phyloP scores from a whole-genome alignment of 2,329 filamentous ascomycete genomes.

The Apiospora kogelbergensis region DNA sequence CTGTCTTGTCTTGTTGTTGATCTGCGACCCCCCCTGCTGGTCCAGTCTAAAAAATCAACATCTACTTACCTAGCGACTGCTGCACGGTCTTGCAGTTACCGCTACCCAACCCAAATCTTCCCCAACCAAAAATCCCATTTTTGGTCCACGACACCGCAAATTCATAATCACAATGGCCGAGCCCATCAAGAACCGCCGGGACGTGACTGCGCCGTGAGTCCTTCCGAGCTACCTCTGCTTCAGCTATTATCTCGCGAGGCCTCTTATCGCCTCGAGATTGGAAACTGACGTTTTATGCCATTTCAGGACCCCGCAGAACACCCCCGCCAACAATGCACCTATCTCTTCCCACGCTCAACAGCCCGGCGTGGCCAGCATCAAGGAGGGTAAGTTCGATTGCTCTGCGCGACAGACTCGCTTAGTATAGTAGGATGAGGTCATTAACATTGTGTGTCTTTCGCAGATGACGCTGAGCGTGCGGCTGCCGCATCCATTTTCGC shows the following conservation, averaged over 20 bases:
- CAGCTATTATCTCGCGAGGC: background rate
- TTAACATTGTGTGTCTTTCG: constrained; percentile 22
- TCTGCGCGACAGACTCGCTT: background rate
- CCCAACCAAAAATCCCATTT: constrained; percentile 21
- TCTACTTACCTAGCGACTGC: constrained; percentile 6
- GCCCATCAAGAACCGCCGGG: constrained; percentile 64
- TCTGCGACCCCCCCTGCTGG: constrained; percentile 3
- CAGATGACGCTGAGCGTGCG: constrained; percentile 82
- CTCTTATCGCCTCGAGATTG: background rate
- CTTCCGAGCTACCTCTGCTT: constrained; percentile 11
- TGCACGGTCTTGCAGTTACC: constrained; percentile 7
- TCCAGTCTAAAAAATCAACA: constrained; percentile 4
- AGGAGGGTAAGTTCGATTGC: constrained; percentile 71
- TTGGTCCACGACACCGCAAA: constrained; percentile 22
- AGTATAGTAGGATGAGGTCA: constrained; percentile 11
- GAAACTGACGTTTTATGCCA: constrained; percentile 12
- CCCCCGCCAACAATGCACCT: constrained; percentile 89
- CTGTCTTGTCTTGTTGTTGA: constrained; percentile 8
- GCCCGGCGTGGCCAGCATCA: constrained; percentile 91
- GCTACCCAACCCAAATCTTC: constrained; percentile 11
- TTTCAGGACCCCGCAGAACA: constrained; percentile 94
- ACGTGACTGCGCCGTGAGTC: constrained; percentile 60
- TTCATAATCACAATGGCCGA: constrained; percentile 53
- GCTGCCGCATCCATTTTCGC: constrained; percentile 91
- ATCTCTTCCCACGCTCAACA: constrained; percentile 98